A percentile compares a stretch with the other conserved stretches of the same genome.
Conservation (phyloP, 139 green algal species). For the Coelastrella sp. region DNA sequence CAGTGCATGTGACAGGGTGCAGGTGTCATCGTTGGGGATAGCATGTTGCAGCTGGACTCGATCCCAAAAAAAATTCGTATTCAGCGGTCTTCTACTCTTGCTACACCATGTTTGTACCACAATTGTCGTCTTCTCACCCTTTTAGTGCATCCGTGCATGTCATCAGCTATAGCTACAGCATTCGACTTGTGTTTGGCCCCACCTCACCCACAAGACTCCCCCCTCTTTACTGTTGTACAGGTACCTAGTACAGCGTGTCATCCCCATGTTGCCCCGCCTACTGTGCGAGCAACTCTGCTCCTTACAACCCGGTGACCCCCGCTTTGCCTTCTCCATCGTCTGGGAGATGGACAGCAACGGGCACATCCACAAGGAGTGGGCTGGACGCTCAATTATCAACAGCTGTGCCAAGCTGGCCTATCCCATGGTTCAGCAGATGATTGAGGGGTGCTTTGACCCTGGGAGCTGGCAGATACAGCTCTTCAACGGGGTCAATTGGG, state of each 20-base stretch:
- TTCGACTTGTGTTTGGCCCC: neutral
- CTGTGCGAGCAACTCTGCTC: slow-evolving; percentile 95
- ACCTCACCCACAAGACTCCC: neutral
- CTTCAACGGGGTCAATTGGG: slow-evolving; percentile 72
- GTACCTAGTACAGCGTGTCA: slow-evolving; percentile 81
- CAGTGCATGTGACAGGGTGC: too few relatives aligned
- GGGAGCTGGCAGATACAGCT: slow-evolving; percentile 54
- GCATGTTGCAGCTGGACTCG: too few relatives aligned
- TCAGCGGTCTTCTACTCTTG: too few relatives aligned
- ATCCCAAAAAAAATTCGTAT: too few relatives aligned
- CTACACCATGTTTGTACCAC: too few relatives aligned
- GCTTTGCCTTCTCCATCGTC: slow-evolving; percentile 85
- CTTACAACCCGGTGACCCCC: slow-evolving; percentile 85
- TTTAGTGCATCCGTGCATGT: too few relatives aligned
- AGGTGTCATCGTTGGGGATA: too few relatives aligned
- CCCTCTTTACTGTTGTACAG: neutral
- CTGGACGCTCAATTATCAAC: slow-evolving; percentile 41
- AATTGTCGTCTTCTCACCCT: too few relatives aligned
- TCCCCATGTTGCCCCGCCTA: slow-evolving; percentile 93
- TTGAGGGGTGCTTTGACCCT: slow-evolving; percentile 78
- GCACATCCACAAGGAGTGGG: slow-evolving; percentile 41
- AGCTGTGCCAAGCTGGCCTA: slow-evolving; percentile 93
- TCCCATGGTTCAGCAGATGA: slow-evolving; percentile 89
- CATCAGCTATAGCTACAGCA: too few relatives aligned
- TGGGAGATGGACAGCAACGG: slow-evolving; percentile 84